phyloP scores from a whole-genome alignment of 306 rosid genomes.

The Cicer arietinum region DNA sequence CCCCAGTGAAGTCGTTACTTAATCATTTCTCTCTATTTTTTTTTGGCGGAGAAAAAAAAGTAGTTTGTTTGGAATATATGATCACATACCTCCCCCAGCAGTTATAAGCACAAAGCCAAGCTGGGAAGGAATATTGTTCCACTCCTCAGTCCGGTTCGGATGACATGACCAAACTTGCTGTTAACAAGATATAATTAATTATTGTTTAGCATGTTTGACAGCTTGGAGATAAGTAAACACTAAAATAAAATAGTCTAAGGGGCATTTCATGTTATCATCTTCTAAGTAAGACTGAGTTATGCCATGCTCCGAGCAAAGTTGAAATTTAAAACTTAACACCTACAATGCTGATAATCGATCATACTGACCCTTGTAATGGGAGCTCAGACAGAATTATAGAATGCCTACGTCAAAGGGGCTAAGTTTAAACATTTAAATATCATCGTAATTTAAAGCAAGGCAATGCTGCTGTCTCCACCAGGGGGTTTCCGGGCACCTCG shows the following conservation, averaged over 20 bases:
- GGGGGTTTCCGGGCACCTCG: constrained; percentile 94
- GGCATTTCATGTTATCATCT: constrained; percentile 23
- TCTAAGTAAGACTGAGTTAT: background rate
- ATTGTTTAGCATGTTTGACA: no score
- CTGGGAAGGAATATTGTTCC: constrained; percentile 6
- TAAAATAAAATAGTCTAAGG: constrained; percentile 24
- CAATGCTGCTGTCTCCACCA: constrained; percentile 93
- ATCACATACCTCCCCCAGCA: no score
- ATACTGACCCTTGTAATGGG: constrained; percentile 37
- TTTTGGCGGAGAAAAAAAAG: no score
- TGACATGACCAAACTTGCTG: background rate
- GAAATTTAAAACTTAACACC: constrained; percentile 37
- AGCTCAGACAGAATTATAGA: constrained; percentile 34
- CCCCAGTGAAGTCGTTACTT: background rate
- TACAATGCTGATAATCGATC: constrained; percentile 25
- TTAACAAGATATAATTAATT: no score
- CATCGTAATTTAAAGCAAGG: constrained; percentile 62
- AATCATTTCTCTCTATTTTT: background rate
- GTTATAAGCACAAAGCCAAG: background rate
- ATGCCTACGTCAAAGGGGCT: constrained; percentile 38
- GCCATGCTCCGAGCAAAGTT: constrained; percentile 3
- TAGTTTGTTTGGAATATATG: no score
- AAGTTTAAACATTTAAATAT: constrained; percentile 19
- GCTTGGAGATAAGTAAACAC: background rate
- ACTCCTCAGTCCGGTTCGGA: background rate